Evolutionary conservation across 1,284 basidiomycete species (phyloP).

Genomic region (Trichosporon ovoides): DNA sequence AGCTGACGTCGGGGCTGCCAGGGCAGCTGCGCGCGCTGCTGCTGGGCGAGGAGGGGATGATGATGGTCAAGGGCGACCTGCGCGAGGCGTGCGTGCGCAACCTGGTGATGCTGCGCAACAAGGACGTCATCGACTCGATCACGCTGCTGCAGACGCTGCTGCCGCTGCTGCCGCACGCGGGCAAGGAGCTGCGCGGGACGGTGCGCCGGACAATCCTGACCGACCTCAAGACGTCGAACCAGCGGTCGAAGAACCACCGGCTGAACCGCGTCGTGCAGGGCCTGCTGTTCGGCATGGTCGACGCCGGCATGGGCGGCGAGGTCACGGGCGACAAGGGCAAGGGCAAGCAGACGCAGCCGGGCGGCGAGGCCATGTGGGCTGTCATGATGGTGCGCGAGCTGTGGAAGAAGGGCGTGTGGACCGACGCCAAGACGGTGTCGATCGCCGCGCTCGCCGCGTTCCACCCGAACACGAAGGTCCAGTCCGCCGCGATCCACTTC

Average conservation of each 20-base stretch:
- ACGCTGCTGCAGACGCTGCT: conserved; percentile 88
- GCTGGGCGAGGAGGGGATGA: conserved; percentile 49
- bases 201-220: conserved; percentile 95
- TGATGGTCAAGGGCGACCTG: conserved; percentile 52
- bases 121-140: conserved; percentile 84
- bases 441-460: conserved; percentile 89
- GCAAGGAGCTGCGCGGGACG: conserved; percentile 75
- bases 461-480: conserved; percentile 91
- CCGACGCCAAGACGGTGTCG: conserved; percentile 86
- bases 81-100: conserved; percentile 80
- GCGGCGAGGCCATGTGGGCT: conserved; percentile 96
- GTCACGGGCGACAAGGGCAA: conserved; percentile 71
- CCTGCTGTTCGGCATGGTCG: conserved; percentile 93
- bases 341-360: conserved; percentile 49
- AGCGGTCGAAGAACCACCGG: conserved; percentile 85
- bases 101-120: conserved; percentile 86
- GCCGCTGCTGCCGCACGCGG: conserved; percentile 84
- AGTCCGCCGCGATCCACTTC: conserved; percentile 94
- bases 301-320: conserved; percentile 76
- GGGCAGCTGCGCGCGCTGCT: conserved; percentile 69
- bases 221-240: conserved; percentile 88
- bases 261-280: conserved; percentile 95
- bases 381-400: conserved; percentile 89
- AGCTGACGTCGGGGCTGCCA: conserved; percentile 76
- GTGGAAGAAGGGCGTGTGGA: conserved; percentile 93